phyloP scores from a whole-genome alignment of 148 eudicot species.

The Agrostemma githago region DNA sequence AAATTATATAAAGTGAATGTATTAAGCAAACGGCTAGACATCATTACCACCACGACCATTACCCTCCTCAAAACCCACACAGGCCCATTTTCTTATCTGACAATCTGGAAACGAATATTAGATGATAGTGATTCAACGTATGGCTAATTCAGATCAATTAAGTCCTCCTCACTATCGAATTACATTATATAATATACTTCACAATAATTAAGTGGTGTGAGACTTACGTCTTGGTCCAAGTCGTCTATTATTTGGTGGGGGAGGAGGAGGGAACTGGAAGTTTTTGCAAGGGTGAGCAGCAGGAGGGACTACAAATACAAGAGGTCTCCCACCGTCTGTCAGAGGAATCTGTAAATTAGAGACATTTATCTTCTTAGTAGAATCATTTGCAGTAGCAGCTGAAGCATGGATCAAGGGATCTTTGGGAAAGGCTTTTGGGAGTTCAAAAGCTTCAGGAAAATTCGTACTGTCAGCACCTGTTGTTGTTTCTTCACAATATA shows the following conservation, averaged over 20 bases:
- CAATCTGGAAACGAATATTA: not conserved
- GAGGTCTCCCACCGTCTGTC: constrained; percentile 9
- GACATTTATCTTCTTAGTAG: constrained; percentile 13
- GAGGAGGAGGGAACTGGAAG: constrained; percentile 63
- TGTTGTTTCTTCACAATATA: constrained; percentile 26
- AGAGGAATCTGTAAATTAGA: constrained; percentile 10
- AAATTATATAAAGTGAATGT: not conserved
- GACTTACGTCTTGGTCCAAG: constrained; percentile 90
- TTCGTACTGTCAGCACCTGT: constrained; percentile 27
- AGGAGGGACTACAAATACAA: constrained; percentile 12
- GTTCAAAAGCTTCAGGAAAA: constrained; percentile 34
- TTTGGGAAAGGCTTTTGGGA: constrained; percentile 18
- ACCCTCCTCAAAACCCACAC: not conserved
- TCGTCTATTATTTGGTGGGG: constrained; percentile 57
- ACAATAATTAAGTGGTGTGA: not conserved
- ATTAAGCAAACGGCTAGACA: not conserved
- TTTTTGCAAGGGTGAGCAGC: constrained; percentile 45
- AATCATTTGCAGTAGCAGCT: constrained; percentile 18
- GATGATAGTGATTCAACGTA: not conserved
- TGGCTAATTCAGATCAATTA: not conserved
- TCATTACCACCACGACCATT: not conserved
- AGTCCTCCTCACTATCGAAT: constrained; percentile 2
- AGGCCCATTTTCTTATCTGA: not conserved
- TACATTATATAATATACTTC: not conserved
- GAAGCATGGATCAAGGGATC: constrained; percentile 15